Conservation (phyloP, 2,329 filamentous ascomycete genomes). For the Colletotrichum sp. region DNA sequence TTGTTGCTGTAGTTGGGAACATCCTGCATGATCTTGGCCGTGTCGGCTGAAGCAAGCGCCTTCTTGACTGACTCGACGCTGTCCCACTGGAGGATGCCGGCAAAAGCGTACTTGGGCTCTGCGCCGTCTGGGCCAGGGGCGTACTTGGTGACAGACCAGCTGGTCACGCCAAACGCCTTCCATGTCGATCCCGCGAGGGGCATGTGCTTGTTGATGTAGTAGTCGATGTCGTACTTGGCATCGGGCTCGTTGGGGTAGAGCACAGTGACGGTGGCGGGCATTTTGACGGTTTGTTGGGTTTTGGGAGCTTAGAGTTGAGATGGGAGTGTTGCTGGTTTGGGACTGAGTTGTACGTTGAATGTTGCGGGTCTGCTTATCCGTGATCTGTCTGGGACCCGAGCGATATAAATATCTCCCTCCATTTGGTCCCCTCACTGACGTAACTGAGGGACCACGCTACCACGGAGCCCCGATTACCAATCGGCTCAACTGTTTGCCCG, state of each 20-base stretch:
- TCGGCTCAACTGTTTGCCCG: not conserved
- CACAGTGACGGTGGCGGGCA: conserved; percentile 13
- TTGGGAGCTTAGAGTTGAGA: not conserved
- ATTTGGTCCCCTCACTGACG: conserved; percentile 10
- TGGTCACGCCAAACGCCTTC: not conserved
- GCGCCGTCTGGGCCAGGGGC: not conserved
- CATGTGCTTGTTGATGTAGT: conserved; percentile 20
- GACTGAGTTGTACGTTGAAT: not conserved
- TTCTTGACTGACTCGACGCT: conserved; percentile 3
- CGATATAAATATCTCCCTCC: not conserved
- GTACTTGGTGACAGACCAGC: conserved; percentile 15
- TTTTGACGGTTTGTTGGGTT: not conserved
- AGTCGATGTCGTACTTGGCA: conserved; percentile 21
- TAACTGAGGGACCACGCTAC: not conserved
- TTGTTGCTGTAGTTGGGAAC: conserved; percentile 33
- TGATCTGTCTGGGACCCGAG: not conserved
- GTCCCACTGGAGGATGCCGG: not conserved
- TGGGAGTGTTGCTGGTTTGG: not conserved
- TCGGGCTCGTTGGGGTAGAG: conserved; percentile 27
- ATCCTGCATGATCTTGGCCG: conserved; percentile 5
- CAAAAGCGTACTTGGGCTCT: conserved; percentile 10
- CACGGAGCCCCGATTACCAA: conserved; percentile 7
- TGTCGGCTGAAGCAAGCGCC: conserved; percentile 1
- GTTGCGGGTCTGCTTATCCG: not conserved
- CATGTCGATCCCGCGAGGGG: conserved; percentile 4